These are phyloP conservation scores for Phytophthora palmivora DNA, from an alignment of 352 stramenopile genomes.

Conservation along the genomic window DNA sequence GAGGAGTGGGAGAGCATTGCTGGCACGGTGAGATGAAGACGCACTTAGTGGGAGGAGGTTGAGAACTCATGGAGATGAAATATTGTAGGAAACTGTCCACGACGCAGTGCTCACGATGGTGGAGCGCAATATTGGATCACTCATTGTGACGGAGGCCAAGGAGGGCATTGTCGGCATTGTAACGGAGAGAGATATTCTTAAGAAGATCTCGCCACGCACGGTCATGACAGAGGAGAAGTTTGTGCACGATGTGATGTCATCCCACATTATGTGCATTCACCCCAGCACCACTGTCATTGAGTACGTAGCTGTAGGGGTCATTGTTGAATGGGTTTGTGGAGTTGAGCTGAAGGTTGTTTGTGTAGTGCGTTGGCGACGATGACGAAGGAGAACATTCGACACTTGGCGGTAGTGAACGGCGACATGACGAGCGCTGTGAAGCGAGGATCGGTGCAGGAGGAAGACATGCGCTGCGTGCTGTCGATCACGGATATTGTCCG, in stretches of 20 bases:
- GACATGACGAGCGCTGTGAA: slow-evolving; percentile 78
- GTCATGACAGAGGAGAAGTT: slow-evolving; percentile 55
- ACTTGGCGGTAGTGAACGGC: slow-evolving; percentile 83
- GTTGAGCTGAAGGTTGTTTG: slow-evolving; percentile 1
- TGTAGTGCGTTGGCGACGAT: slow-evolving; percentile 80
- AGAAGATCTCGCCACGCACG: slow-evolving; percentile 70
- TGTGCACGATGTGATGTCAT: slow-evolving; percentile 86
- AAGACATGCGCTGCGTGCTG: slow-evolving; percentile 86
- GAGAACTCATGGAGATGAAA: slow-evolving; percentile 5
- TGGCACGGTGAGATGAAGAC: slow-evolving; percentile 48
- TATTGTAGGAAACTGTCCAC: slow-evolving; percentile 74
- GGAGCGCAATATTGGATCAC: slow-evolving; percentile 78
- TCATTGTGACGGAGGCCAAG: slow-evolving; percentile 82
- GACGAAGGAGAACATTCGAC: slow-evolving; percentile 88
- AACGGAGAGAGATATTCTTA: slow-evolving; percentile 83
- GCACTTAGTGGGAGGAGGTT: neutral
- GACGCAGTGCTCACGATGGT: slow-evolving; percentile 81
- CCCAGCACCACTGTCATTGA: slow-evolving; percentile 83
- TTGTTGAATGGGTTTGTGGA: neutral
- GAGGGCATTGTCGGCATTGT: slow-evolving; percentile 84
- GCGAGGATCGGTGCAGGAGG: slow-evolving; percentile 77
- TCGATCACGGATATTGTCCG: slow-evolving; percentile 89
- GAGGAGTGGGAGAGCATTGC: slow-evolving; percentile 83
- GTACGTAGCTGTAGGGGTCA: slow-evolving; percentile 38
- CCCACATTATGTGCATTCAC: slow-evolving; percentile 88